Percentiles rank a stretch among this genome's conserved stretches.
phyloP scores from a whole-genome alignment of 257 asterid species.

The Plectranthus barbatus region DNA sequence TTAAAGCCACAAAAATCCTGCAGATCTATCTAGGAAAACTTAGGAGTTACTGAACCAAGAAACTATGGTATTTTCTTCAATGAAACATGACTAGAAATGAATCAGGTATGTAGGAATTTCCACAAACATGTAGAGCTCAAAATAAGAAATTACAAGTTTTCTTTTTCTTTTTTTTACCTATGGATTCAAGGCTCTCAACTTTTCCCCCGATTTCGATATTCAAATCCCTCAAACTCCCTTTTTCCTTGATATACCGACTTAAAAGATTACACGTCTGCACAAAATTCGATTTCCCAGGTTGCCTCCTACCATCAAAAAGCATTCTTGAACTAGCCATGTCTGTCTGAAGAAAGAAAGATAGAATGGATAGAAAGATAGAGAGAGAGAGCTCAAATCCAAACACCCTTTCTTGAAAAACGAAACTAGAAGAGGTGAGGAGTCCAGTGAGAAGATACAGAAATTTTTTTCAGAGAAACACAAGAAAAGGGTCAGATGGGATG shows the following conservation, averaged over 20 bases:
- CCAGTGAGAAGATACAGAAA: background rate
- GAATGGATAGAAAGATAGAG: too few species aligned
- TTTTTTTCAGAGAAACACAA: background rate
- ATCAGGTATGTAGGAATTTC: background rate
- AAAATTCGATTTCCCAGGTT: constrained; percentile 41
- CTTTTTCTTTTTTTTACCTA: constrained; percentile 17
- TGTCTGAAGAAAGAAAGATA: background rate
- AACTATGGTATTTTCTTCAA: background rate
- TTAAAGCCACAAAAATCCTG: background rate
- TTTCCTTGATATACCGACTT: constrained; percentile 56
- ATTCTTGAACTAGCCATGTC: constrained; percentile 20
- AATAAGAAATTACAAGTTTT: background rate
- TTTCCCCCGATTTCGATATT: constrained; percentile 42
- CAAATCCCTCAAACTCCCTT: constrained; percentile 44
- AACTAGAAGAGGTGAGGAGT: background rate
- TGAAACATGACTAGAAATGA: background rate
- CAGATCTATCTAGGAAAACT: constrained; percentile 7
- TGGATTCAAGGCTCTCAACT: constrained; percentile 28
- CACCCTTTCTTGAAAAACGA: background rate
- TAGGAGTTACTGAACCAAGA: background rate
- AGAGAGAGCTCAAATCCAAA: background rate
- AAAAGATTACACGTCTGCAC: constrained; percentile 55
- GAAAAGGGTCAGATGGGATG: background rate
- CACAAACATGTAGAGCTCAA: background rate
- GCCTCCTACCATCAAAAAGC: constrained; percentile 4